Base-by-base conservation (phyloP, 371 early-diverging fungal genomes). In the Zancudomyces culisetae region DNA sequence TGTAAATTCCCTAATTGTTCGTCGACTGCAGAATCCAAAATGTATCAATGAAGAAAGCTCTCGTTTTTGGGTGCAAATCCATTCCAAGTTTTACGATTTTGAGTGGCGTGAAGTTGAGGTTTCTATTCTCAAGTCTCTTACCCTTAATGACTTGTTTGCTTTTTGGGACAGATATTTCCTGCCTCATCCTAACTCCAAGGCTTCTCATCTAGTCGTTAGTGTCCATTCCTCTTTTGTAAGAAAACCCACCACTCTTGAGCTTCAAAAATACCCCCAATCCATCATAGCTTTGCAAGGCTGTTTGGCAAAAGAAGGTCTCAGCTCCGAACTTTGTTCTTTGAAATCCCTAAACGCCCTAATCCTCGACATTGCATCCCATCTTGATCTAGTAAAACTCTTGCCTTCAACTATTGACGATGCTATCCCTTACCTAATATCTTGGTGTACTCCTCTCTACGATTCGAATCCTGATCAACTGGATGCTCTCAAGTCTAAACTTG, bases 21-120 rank as follows among this genome's bases (percentile, higher is more conserved):
- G 74, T 42, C 76, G 80, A 60, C 62, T 80, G 27, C 90, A 90
- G 55, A 87, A 87, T 69, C 81, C 84, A 57, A 89, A 91, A 70
- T 86, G 86, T 53, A 55, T 92, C 53, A 65, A 66, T 15, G 78
- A 85, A 57, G 90, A 90, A 64, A 75, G 81, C 22, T 60, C 70
- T 43, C 75, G 80, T 27, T 75, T 80, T 53, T 90, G 90, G 90
- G 62, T 65, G 3, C 83, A 84, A 60, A 81, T 95, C 30, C 62
- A 66, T 29, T 76, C 79, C 0, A 79, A 79, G 1, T 84, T 81
- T 63, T 90, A 87, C 65, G 86, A 89, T 53, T 91, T 91, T 70
- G 81, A 87, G 40, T 76, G 77, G 61, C 59, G 70, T 29, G 62
- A 62, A 30, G 26, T 28, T 6, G 61, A 66, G 20, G 28, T 63